Evolutionary conservation across 495 filamentous ascomycete species (phyloP).

Genomic region (Diplogelasinospora grovesii): DNA sequence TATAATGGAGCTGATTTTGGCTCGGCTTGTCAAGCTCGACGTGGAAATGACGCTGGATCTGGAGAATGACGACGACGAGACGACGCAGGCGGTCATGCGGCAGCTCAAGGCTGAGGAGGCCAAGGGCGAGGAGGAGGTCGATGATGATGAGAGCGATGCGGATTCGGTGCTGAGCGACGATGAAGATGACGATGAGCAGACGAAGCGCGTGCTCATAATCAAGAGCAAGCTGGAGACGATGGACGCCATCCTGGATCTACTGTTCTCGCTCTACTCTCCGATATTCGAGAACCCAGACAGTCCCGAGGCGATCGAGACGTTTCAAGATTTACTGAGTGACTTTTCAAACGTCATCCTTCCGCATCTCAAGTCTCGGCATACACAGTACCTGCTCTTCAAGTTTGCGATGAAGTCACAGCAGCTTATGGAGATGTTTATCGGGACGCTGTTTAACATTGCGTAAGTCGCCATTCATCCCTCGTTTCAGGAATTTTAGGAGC

Average conservation of each 20-base stretch:
- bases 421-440: conserved; percentile 72
- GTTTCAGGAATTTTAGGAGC: too few species aligned
- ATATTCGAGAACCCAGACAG: conserved; percentile 53
- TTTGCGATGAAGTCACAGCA: conserved; percentile 71
- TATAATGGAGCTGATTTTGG: conserved; percentile 75
- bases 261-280: conserved; percentile 75
- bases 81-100: conserved; percentile 41
- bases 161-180: conserved; percentile 41
- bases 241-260: conserved; percentile 81
- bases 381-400: conserved; percentile 65
- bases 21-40: conserved; percentile 79
- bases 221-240: conserved; percentile 82
- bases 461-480: too few species aligned
- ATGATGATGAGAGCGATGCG: conserved; percentile 53
- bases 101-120: conserved; percentile 23
- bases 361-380: conserved; percentile 27
- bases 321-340: conserved; percentile 70
- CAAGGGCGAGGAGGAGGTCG: conserved; percentile 51
- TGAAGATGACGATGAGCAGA: conserved; percentile 37
- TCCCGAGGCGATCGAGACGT: conserved; percentile 41
- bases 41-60: conserved; percentile 90
- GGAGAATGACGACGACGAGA: conserved; percentile 53
- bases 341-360: conserved; percentile 83
- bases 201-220: conserved; percentile 50
- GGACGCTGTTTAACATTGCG: conserved; percentile 61